A percentile compares a stretch with the other conserved stretches of the same genome.
Evolutionary conservation across 2,329 filamentous ascomycete genomes (phyloP).

Genomic region (Phoma herbarum): DNA sequence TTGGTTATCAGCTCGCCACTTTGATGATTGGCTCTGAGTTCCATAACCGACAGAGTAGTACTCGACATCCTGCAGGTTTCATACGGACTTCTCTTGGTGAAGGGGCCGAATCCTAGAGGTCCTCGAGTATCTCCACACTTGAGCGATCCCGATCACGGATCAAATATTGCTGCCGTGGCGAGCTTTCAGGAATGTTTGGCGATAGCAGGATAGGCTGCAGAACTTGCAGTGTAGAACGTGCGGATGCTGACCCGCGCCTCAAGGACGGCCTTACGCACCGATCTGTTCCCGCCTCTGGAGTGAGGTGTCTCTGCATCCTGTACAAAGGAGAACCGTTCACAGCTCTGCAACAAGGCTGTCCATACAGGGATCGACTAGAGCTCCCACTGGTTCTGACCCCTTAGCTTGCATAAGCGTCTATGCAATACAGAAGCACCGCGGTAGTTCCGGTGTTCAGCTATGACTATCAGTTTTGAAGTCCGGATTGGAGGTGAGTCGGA

Average conservation of each 20-base stretch:
- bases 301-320: not conserved
- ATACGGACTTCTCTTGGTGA: not conserved
- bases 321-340: not conserved
- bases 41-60: not conserved
- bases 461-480: not conserved
- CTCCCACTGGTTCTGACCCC: not conserved
- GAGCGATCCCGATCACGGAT: not conserved
- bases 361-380: not conserved
- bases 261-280: not conserved
- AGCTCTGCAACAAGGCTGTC: not conserved
- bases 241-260: conserved; percentile 1
- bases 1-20: not conserved
- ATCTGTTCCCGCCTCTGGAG: not conserved
- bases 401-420: conserved; percentile 18
- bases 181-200: not conserved
- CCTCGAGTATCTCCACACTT: not conserved
- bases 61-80: not conserved
- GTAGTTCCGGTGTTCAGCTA: conserved; percentile 7
- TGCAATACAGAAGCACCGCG: conserved; percentile 6
- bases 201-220: not conserved
- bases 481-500: conserved; percentile 3
- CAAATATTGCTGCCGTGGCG: not conserved
- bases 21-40: not conserved
- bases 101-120: not conserved
- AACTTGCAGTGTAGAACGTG: not conserved